Base-by-base conservation (phyloP, 371 early-diverging fungal species). In the Homolaphlyctis polyrhiza region DNA sequence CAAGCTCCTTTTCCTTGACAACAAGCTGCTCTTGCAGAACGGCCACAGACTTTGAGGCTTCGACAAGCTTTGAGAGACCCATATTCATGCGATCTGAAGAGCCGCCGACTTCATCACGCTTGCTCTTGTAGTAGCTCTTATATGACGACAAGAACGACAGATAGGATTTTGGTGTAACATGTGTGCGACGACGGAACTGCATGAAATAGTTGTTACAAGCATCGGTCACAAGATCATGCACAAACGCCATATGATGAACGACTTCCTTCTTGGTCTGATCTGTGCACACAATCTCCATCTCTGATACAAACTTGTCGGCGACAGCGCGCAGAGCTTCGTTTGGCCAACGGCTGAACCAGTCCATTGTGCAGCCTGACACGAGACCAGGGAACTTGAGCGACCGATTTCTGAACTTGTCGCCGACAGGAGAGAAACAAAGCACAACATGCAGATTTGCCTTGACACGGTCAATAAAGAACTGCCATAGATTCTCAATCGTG, bases 281-380 rank as follows among this genome's bases (percentile, higher is more conserved):
- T 18, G 82, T 70, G 51, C 75, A 65, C 32, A 71, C 81, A 55
- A 85, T 77, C 21, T 84, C 86, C 71, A 85, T 74, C 60, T 81
- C 81, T 16, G 67, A 62, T 6, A 84, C 47, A 64, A 74, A 85
- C 68, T 83, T 85, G 50, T 82, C 81, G 1, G 84, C 79, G 25
- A 85, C 86, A 39, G 82, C 81, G 1, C 79, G 64, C 57, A 85
- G 51, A 16, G 81, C 84, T 60, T 84, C 82, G 32, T 78, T 74
- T 1, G 86, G 86, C 86, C 86, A 85, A 14, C 77, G 69, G 13
- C 70, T 82, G 70, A 85, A 84, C 86, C 86, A 85, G 60, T 84
- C 84, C 78, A 85, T 82, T n/a, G 82, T 85, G 68, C 82, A 82
- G 8, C 84, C 84, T 39, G 73, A 75, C 58, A 85, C 74, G 35